Conservation (phyloP, 192 early-diverging fungal species). For the Coemansia sp. region DNA sequence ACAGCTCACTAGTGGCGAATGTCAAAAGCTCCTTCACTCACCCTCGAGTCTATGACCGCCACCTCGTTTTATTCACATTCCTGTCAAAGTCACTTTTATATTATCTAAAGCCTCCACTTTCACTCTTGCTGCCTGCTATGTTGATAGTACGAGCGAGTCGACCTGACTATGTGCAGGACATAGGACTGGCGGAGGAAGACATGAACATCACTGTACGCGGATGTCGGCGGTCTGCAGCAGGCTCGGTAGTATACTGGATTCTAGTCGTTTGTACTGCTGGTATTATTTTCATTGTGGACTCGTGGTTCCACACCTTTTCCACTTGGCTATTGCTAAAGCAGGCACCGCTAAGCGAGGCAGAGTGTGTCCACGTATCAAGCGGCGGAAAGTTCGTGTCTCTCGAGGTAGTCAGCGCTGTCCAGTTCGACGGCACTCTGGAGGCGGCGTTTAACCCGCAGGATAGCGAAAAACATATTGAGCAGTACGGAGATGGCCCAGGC, state of each 20-base stretch:
- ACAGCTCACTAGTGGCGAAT: not conserved
- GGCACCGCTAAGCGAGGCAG: constrained; percentile 10
- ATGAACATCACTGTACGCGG: constrained; percentile 20
- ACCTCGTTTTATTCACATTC: not conserved
- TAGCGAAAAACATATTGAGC: constrained; percentile 4
- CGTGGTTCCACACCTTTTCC: constrained; percentile 34
- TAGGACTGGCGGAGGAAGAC: constrained; percentile 25
- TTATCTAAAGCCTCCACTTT: not conserved
- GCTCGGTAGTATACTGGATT: constrained; percentile 24
- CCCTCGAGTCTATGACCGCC: not conserved
- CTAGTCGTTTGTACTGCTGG: constrained; percentile 33
- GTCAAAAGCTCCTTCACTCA: not conserved
- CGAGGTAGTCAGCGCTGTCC: constrained; percentile 1
- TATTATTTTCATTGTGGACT: constrained; percentile 19
- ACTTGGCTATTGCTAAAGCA: constrained; percentile 15
- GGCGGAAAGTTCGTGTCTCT: constrained; percentile 35
- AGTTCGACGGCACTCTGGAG: not conserved
- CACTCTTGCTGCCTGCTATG: not conserved
- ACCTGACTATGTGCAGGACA: constrained; percentile 9
- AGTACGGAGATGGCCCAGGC: not conserved
- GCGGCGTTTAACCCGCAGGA: constrained; percentile 5
- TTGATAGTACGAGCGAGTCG: constrained; percentile 3
- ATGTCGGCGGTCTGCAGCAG: constrained; percentile 1
- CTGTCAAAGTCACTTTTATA: not conserved
- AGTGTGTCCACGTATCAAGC: constrained; percentile 16